These are phyloP conservation scores for Fusarium newnesense DNA, from an alignment of 2,329 filamentous ascomycete genomes.

Conservation along the genomic window DNA sequence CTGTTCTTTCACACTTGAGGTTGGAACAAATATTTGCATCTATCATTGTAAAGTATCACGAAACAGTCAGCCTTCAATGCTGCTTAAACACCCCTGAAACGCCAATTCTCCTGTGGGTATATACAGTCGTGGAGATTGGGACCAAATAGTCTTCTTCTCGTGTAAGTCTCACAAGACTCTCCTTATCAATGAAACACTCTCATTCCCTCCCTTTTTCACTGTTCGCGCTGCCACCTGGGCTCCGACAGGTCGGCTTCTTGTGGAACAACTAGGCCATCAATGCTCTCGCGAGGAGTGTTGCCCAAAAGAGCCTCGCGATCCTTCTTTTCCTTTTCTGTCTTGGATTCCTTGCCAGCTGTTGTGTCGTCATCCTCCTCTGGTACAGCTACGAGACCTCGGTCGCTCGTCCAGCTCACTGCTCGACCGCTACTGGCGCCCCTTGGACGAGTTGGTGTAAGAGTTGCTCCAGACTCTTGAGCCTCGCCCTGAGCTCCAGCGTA, in stretches of 20 bases:
- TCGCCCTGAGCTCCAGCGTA: conserved; percentile 36
- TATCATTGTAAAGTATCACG: conserved; percentile 1
- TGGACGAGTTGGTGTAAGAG: conserved; percentile 36
- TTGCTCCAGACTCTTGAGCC: conserved; percentile 17
- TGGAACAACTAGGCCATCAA: conserved; percentile 29
- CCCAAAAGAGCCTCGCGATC: conserved; percentile 47
- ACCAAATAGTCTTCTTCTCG: conserved; percentile 13
- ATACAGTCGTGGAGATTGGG: conserved; percentile 36
- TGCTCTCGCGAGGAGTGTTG: conserved; percentile 37
- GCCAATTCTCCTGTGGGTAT: conserved; percentile 41
- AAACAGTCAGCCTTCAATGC: conserved; percentile 18
- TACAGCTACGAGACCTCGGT: conserved; percentile 51
- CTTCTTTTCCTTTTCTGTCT: conserved; percentile 28
- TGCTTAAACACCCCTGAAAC: conserved; percentile 24
- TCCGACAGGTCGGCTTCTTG: conserved; percentile 45
- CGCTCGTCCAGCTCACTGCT: conserved; percentile 50
- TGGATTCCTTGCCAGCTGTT: conserved; percentile 23
- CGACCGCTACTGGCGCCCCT: conserved; percentile 45
- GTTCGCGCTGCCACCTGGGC: conserved; percentile 42
- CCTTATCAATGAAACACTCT: neutral
- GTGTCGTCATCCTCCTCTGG: conserved; percentile 52
- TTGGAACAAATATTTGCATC: neutral
- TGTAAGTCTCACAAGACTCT: conserved; percentile 5
- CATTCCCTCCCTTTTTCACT: neutral
- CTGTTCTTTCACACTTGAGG: neutral